Evolutionary conservation across 345 rosid genomes (phyloP).

Genomic region (Brassica juncea): DNA sequence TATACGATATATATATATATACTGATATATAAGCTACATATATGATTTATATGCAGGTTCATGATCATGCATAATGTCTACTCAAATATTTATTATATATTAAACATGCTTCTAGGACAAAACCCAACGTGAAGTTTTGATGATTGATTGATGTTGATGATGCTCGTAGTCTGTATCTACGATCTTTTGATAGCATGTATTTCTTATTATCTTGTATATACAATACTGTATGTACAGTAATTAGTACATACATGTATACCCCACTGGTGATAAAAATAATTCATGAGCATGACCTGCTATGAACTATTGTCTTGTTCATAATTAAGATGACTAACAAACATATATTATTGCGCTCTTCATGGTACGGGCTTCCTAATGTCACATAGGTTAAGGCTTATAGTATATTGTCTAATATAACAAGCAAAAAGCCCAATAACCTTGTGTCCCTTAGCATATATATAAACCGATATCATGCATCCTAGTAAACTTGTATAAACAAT

Average conservation of each 20-base stretch:
- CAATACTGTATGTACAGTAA: no score
- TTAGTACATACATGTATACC: not conserved
- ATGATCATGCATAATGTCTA: slow-evolving; percentile 21
- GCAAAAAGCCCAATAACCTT: slow-evolving; percentile 6
- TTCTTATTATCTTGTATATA: no score
- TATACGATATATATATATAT: slow-evolving; percentile 2
- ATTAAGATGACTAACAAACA: no score
- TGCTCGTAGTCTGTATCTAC: not conserved
- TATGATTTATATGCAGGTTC: slow-evolving; percentile 22
- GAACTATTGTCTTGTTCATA: not conserved
- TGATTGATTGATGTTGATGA: not conserved
- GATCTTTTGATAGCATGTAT: not conserved
- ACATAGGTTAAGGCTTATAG: slow-evolving; percentile 2
- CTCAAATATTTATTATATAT: not conserved
- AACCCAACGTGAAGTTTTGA: slow-evolving; percentile 19
- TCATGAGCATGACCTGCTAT: not conserved
- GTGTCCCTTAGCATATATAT: not conserved
- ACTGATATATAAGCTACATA: slow-evolving; percentile 28
- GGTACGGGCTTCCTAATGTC: not conserved
- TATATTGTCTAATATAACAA: not conserved
- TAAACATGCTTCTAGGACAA: slow-evolving; percentile 8
- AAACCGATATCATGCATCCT: slow-evolving; percentile 5
- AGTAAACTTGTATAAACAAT: slow-evolving; percentile 10
- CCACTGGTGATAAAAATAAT: not conserved
- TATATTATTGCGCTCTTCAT: not conserved